Evolutionary conservation across 169 alveolate genomes (phyloP).

Genomic region (Plasmodium billcollinsi): DNA sequence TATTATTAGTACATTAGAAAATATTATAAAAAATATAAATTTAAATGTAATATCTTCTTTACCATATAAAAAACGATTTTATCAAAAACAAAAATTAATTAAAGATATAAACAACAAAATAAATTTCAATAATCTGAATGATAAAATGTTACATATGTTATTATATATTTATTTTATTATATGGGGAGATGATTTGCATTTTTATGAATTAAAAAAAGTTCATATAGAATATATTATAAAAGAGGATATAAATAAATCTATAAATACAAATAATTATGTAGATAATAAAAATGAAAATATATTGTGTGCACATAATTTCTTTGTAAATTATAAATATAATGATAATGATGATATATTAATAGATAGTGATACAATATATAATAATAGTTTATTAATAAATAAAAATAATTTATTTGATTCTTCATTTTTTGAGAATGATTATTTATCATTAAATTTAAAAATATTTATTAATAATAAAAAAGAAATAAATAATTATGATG

Average conservation of each 20-base stretch:
- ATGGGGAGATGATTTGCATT: conserved; percentile 67
- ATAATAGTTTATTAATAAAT: background rate
- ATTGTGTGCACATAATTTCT: conserved; percentile 8
- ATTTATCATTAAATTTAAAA: conserved; percentile 56
- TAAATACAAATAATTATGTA: background rate
- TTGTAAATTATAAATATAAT: background rate
- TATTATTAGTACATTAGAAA: background rate
- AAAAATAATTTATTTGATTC: background rate
- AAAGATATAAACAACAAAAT: conserved; percentile 30
- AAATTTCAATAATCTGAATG: conserved; percentile 3
- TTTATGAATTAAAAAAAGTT: conserved; percentile 51
- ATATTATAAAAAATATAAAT: conserved; percentile 6
- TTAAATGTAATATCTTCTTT: conserved; percentile 9
- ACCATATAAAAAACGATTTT: conserved; percentile 67
- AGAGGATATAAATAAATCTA: background rate
- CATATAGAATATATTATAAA: conserved; percentile 5
- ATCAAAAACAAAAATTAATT: conserved; percentile 28
- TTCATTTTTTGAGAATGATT: conserved; percentile 22
- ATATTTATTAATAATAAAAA: conserved; percentile 53
- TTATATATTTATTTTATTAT: conserved; percentile 33
- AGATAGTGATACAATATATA: conserved; percentile 29
- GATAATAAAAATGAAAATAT: background rate
- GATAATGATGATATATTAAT: conserved; percentile 14
- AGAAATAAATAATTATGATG: conserved; percentile 37
- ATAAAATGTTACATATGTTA: background rate